Base-by-base conservation (phyloP, 352 stramenopile species). In the Phytophthora sp. region DNA sequence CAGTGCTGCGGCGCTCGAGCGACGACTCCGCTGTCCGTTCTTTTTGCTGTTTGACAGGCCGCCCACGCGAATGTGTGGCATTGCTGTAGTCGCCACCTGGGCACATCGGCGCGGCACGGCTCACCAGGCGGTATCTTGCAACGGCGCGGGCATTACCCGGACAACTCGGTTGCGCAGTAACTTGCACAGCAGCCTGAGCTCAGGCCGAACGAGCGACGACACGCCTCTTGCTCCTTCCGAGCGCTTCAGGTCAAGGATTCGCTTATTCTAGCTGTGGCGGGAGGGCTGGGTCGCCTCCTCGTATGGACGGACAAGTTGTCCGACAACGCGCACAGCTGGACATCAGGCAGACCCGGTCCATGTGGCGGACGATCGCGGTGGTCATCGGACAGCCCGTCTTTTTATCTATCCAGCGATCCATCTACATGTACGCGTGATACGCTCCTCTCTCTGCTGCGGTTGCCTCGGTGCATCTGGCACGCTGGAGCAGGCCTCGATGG, bases 61-160 rank as follows among this genome's bases (percentile, higher is more conserved):
- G 13, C 10, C 21, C 21, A 38, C 34, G 32, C 34, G 34, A 45
- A 56, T 18, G 21, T 26, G 39, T 34, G 38, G 52, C 17, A 12
- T 62, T 62, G 53, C 53, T 61, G 41, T 61, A 62, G 54, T 62
- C 54, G 43, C 32, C 54, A 62, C 54, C 54, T 26, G 54, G 31
- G 34, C 54, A 48, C 32, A 62, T 62, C 54, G 10, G 17, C 18
- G 17, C 13, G 18, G 34, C 5, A 55, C 32, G 13, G 17, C 17
- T 49, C 32, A 18, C 27, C 54, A 62, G 42, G 23, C 32, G 34
- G 17, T 32, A 62, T 62, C 35, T 41, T 54, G 44, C 17, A 62
- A 62, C 26, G 54, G 5, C 42, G n/a, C 26, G 31, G 6, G 32
- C 13, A 31, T 55, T 35, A 24, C 28, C 20, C 23, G 21, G 31